A percentile compares a stretch with the other conserved stretches of the same genome.
Conservation (phyloP, 225 moss, liverwort and hornwort species). For the Pleurozium schreberi region DNA sequence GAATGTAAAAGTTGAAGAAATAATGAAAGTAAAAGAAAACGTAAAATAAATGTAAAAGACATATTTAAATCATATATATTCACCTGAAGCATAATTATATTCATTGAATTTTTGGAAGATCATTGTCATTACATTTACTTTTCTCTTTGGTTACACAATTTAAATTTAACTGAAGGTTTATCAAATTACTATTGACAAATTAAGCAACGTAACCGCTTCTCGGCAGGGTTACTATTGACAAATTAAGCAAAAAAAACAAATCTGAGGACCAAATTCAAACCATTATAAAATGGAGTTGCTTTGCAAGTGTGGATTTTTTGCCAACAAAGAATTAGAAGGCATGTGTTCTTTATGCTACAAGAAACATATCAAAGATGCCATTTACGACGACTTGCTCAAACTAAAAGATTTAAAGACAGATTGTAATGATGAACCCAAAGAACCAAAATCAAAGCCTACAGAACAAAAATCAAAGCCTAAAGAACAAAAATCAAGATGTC, state of each 20-base stretch:
- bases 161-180: not conserved
- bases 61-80: not conserved
- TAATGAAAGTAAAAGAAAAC: not conserved
- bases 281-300: not conserved
- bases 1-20: not conserved
- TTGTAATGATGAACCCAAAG: not conserved
- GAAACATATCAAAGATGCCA: not conserved
- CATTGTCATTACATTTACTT: not conserved
- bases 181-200: no score
- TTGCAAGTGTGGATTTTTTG: not conserved
- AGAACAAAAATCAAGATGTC: not conserved
- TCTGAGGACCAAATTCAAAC: no score
- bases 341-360: not conserved
- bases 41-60: not conserved
- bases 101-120: not conserved
- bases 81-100: no score
- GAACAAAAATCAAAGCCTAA: not conserved
- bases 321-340: not conserved
- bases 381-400: not conserved
- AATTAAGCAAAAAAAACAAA: no score
- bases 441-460: not conserved
- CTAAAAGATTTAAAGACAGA: not conserved
- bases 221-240: no score
- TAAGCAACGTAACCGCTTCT: no score
- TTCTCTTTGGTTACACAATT: not conserved